A percentile compares a stretch with the other conserved stretches of the same genome.
Conservation (phyloP, 2,329 filamentous ascomycete genomes). For the Claviceps sp. region DNA sequence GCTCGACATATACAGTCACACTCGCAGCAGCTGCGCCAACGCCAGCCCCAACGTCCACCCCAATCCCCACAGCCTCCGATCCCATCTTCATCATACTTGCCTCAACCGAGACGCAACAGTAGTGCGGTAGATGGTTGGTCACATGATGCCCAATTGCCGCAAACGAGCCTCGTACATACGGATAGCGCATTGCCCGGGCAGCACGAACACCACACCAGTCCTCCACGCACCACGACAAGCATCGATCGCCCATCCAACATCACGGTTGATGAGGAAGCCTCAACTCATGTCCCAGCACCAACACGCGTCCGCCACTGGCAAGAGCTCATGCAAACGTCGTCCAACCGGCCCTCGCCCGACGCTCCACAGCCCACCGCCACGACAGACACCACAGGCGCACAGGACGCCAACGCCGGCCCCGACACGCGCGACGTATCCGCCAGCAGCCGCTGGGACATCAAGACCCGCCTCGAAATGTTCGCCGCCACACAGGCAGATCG, state of each 20-base stretch:
- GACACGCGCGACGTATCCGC: conserved; percentile 9
- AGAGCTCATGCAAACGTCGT: conserved; percentile 3
- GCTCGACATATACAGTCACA: background rate
- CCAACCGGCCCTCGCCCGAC: background rate
- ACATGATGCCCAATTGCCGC: conserved; percentile 20
- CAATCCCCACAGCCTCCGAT: background rate
- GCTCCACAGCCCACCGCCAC: background rate
- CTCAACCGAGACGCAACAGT: background rate
- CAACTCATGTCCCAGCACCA: conserved; percentile 13
- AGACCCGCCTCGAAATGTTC: conserved; percentile 45
- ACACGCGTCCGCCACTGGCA: conserved; percentile 16
- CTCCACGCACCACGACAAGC: conserved; percentile 10
- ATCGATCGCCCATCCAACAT: conserved; percentile 6
- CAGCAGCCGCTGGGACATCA: conserved; percentile 39
- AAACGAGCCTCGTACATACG: conserved; percentile 13
- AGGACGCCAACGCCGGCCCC: background rate
- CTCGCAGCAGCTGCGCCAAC: background rate
- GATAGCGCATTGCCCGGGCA: conserved; percentile 14
- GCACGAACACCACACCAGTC: conserved; percentile 4
- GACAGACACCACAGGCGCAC: background rate
- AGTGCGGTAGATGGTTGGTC: conserved; percentile 17
- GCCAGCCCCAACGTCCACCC: conserved; percentile 6
- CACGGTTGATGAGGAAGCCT: conserved; percentile 17
- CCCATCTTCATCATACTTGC: background rate
- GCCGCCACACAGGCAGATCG: conserved; percentile 47